Base-by-base conservation (phyloP, 1,284 basidiomycete species). In the Trametes pubescens region DNA sequence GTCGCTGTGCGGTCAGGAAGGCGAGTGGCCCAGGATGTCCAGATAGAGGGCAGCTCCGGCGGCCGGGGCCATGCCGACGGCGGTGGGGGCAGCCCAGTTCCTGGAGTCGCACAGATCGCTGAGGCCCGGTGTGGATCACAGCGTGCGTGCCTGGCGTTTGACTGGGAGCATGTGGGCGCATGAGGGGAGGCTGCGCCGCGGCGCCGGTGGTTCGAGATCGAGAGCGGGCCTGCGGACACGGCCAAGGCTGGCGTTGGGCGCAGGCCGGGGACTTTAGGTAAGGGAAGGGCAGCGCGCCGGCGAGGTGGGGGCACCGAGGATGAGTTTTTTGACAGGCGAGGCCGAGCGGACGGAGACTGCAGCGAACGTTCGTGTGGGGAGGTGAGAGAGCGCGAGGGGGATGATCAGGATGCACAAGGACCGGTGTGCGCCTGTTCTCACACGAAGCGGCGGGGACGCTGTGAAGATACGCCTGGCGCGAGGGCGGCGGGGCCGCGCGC, bases 101-200 rank as follows among this genome's bases (percentile, higher is more conserved):
- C 62, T 64, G 62, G 60, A 26, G 34, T 48, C 49, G 59, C 46
- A 57, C 46, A 57, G 61, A 60, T 62, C 38, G 48, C 32, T 44
- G 52, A 59, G 37, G 47, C 34, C 32, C 58, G 59, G 38, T 58
- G 62, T 54, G 60, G 57, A 65, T 64, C 66, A 65, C 48, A 53
- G 55, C 51, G 32, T 47, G 56, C 40, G 64, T 64, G 67, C 67
- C 64, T 68, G 67, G 57, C 53, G 61, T 48, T 61, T 68, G 63
- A 65, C 59, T 51, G 64, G 58, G 51, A 66, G 64, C 67, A 68
- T 66, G 65, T 66, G 67, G 67, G 53, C 56, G 60, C 57, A 51
- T 8, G 49, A 46, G 43, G 55, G 59, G 58, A 55, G 61, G 67
- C 61, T 61, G 67, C 59, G 66, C 59, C 47, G 59, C 51, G 64